A percentile compares a stretch with the other conserved stretches of the same genome.
Conservation (phyloP, 805 yeast genomes). For the Ascoidea asiatica region DNA sequence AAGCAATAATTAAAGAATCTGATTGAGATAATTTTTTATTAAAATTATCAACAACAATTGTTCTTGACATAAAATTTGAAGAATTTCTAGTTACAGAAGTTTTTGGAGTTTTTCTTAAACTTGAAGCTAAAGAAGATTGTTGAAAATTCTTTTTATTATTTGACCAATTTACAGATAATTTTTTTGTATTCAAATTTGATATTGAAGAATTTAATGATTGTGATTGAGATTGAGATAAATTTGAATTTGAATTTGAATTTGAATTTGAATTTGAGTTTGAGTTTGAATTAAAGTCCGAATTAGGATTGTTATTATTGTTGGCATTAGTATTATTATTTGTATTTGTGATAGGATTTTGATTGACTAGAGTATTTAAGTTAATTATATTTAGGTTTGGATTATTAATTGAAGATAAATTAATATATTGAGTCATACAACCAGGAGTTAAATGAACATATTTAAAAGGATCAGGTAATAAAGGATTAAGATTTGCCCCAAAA, state of each 20-base stretch:
- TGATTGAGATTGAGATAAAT: background rate
- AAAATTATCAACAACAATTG: constrained; percentile 18
- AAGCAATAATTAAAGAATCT: constrained; percentile 24
- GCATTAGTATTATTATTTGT: constrained; percentile 1
- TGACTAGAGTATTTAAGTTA: background rate
- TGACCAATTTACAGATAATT: background rate
- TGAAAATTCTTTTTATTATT: background rate
- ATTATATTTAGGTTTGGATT: background rate
- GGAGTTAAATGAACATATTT: constrained; percentile 39
- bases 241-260: background rate
- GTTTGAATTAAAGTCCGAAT: background rate
- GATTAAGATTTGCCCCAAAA: constrained; percentile 41
- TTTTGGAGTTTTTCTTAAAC: constrained; percentile 17
- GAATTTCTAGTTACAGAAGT: constrained; percentile 17
- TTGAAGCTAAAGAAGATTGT: background rate
- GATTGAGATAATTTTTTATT: constrained; percentile 16
- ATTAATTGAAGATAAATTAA: background rate
- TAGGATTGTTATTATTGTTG: background rate
- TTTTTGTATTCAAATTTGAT: background rate
- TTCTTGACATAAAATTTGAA: constrained; percentile 22
- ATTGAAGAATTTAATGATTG: background rate
- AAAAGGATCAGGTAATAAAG: constrained; percentile 38
- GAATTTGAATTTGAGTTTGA: background rate
- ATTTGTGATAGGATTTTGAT: too few relatives aligned
- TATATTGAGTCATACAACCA: constrained; percentile 25